phyloP scores from a whole-genome alignment of 495 filamentous ascomycete species.

The Immersiella caudata region DNA sequence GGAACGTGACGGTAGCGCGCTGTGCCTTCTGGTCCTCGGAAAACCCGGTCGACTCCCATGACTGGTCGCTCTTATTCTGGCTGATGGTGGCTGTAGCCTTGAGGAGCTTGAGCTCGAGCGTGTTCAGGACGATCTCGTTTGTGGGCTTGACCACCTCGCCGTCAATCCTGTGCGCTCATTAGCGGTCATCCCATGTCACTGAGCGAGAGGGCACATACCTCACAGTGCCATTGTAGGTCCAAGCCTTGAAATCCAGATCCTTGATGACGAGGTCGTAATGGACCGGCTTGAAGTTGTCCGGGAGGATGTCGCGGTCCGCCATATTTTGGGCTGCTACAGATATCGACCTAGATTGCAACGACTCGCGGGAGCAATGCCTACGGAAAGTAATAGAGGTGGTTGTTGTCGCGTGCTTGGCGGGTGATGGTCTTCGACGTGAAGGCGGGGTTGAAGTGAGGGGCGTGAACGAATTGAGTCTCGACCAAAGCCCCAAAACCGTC shows the following conservation, averaged over 20 bases:
- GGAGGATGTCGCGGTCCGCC: constrained; percentile 58
- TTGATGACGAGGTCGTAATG: constrained; percentile 84
- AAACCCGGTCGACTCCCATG: constrained; percentile 65
- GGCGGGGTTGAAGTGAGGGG: not conserved
- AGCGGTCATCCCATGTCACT: not conserved
- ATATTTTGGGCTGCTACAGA: constrained; percentile 39
- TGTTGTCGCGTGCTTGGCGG: not conserved
- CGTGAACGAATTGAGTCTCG: not conserved
- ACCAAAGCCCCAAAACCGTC: not conserved
- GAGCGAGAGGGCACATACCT: constrained; percentile 45
- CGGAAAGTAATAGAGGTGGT: not conserved
- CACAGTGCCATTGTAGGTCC: constrained; percentile 82
- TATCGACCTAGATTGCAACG: constrained; percentile 19
- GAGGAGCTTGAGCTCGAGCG: constrained; percentile 64
- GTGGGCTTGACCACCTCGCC: constrained; percentile 63
- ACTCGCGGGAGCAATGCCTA: constrained; percentile 26
- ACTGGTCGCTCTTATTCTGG: constrained; percentile 50
- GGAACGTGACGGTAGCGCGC: constrained; percentile 73
- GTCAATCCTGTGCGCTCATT: constrained; percentile 41
- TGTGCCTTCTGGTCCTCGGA: constrained; percentile 79
- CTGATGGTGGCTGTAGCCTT: constrained; percentile 52
- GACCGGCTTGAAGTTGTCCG: constrained; percentile 71
- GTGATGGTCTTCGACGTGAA: not conserved
- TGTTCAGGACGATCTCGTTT: constrained; percentile 76
- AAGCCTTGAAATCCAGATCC: constrained; percentile 74